These are phyloP conservation scores for Ascochyta viciae-villosae DNA, from an alignment of 2,329 filamentous ascomycete genomes.

Conservation along the genomic window DNA sequence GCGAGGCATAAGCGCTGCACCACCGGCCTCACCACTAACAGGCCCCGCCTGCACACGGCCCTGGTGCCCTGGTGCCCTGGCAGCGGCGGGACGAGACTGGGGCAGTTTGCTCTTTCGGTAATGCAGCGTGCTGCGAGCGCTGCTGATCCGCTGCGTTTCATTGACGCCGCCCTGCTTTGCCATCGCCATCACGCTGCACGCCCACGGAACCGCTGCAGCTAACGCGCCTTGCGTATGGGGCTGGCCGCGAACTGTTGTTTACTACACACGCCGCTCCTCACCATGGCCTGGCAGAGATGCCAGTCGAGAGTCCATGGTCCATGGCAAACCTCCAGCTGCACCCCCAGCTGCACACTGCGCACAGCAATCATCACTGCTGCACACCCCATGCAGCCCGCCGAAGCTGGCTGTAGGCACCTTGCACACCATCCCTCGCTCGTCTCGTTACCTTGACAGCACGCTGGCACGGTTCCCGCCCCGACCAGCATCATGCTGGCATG, in stretches of 20 bases:
- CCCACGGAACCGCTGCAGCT: conserved; percentile 18
- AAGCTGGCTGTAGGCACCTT: conserved; percentile 11
- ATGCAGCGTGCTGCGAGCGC: conserved; percentile 28
- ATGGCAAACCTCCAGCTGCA: conserved; percentile 12
- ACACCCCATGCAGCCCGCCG: conserved; percentile 24
- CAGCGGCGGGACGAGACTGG: conserved; percentile 14
- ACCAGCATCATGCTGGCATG: conserved; percentile 33
- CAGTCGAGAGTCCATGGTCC: neutral
- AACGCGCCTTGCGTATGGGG: conserved; percentile 15
- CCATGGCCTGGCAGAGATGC: neutral
- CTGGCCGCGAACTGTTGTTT: conserved; percentile 22
- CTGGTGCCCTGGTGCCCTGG: conserved; percentile 13
- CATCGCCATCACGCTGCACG: conserved; percentile 25
- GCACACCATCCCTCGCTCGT: conserved; percentile 23
- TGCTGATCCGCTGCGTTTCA: conserved; percentile 32
- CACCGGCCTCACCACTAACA: conserved; percentile 35
- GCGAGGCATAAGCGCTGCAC: conserved; percentile 35
- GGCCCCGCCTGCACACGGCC: conserved; percentile 30
- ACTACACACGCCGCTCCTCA: conserved; percentile 18
- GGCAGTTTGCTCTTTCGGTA: conserved; percentile 30
- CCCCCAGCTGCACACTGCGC: neutral
- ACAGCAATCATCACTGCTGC: neutral
- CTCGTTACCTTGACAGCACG: conserved; percentile 34
- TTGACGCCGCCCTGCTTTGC: conserved; percentile 17
- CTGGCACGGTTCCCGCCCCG: conserved; percentile 29